Evolutionary conservation across 257 asterid genomes (phyloP), one percentile per base, ranked within the genome.

Genomic region (Solanum habrochaites): DNA sequence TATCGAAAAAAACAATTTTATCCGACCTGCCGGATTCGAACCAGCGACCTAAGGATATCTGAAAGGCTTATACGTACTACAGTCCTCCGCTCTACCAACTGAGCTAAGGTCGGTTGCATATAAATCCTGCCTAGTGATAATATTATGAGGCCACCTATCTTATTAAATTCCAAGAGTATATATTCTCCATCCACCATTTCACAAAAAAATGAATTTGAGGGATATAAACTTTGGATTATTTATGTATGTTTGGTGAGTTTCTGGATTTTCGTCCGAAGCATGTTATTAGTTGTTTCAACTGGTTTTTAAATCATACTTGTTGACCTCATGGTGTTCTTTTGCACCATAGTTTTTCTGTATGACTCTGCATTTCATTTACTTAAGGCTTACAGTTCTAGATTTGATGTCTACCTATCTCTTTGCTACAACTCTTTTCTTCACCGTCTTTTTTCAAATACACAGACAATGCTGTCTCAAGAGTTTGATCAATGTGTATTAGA

Each of bases 11-110:
- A 45, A 80, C 15, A 80, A 0, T 45, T 27, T 47, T 43, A 29
- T 42, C 81, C 7, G 90, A 89, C 90, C 92, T 90, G 86, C 92
- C 92, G 92, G 91, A 90, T 89, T 89, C 90, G 89, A 90, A 89
- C 91, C 92, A 90, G 90, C 87, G 92, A 90, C 92, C 91, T 90
- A 83, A 83, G 62, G 73, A 83, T 83, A 64, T 35, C 86, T 8
- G 58, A 56, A n/a, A 62, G 86, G 58, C 5, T 62, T 35, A 37
- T 58, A 29, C 56, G 15, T 16, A 83, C 86, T 60, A 62, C 86
- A 83, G 86, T 83, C 86, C 69, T 81, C 85, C 85, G 69, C 85
- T 83, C 86, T 83, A 83, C 86, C 47, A 83, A 58, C 86, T 83
- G 86, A 83, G 86, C 86, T 58, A 83, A 83, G 86, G 74, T 83